Conservation (phyloP, 2,329 filamentous ascomycete species). For the Xylariales sp. region DNA sequence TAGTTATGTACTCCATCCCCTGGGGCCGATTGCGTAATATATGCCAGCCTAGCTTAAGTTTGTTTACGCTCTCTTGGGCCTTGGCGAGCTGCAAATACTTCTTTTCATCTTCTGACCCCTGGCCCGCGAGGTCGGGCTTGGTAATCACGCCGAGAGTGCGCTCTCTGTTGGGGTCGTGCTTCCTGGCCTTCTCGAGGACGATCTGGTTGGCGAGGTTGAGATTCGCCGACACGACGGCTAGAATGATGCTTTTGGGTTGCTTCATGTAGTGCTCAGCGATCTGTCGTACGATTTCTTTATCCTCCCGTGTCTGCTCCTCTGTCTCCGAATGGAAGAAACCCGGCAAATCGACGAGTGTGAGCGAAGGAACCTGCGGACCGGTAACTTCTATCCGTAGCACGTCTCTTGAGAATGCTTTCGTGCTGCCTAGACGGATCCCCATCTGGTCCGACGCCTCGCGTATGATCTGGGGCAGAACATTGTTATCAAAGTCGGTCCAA, state of each 20-base stretch:
- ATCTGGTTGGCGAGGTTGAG: constrained; percentile 59
- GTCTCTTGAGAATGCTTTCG: constrained; percentile 43
- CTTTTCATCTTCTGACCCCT: not conserved
- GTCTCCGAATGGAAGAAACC: constrained; percentile 63
- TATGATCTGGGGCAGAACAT: not conserved
- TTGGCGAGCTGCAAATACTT: constrained; percentile 2
- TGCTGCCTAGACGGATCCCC: not conserved
- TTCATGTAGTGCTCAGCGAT: constrained; percentile 66
- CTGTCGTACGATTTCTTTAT: constrained; percentile 56
- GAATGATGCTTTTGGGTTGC: constrained; percentile 65
- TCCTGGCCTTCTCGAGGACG: not conserved
- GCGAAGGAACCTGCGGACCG: constrained; percentile 59
- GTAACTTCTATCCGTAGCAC: constrained; percentile 59
- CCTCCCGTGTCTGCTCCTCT: constrained; percentile 56
- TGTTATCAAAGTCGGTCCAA: not conserved
- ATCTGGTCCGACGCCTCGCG: not conserved
- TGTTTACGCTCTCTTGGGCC: not conserved
- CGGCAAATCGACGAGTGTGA: constrained; percentile 69
- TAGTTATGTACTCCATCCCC: not conserved
- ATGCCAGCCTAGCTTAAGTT: constrained; percentile 9
- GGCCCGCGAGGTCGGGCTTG: constrained; percentile 3
- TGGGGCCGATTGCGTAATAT: constrained; percentile 10
- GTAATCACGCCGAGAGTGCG: constrained; percentile 12
- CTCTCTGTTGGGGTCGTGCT: constrained; percentile 1
- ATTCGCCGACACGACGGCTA: constrained; percentile 66